Evolutionary conservation across 2,329 filamentous ascomycete genomes (phyloP), one percentile per base, ranked within the genome.

Genomic region (Fusarium transvaalense): DNA sequence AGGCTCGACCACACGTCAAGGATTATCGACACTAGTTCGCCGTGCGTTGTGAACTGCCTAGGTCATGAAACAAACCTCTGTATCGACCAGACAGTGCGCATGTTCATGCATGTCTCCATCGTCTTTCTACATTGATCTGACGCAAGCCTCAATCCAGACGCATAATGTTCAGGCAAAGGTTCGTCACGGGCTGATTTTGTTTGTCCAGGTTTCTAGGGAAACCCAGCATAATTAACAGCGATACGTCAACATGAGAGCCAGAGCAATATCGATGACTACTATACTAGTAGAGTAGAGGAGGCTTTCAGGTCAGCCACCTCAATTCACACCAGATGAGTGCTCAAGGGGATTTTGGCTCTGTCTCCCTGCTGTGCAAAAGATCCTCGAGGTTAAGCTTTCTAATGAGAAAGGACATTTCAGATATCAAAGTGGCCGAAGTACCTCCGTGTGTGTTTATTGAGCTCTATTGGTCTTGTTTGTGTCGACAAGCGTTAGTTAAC

Each of bases 1-100:
- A 47, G 27, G 56, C 34, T 59, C 41, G 38, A 59, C 21, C 21
- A 10, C 14, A 3, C 14, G 35, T 37, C 38, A 27, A 17, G 39
- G 39, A 45, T 55, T 21, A 25, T 31, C 15, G 12, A 15, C 21
- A 35, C 35, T 52, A 27, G 9, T 21, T 7, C 27, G 27, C 39
- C 39, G 15, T 29, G 34, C 32, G 19, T 50, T 51, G 6, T 10
- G 25, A 15, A 9, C 32, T 27, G 39, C n/a, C 34, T 19, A 15
- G 32, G n/a, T n/a, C 15, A 12, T 56, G 41, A 50, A 51, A 56
- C 53, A 25, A 25, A 21, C 21, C 54, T 41, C 31, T 25, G 23
- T 6, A 19, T 38, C 34, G 8, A 21, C 17, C 32, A 27, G 13
- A 25, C 23, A 29, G 14, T 51, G 25, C 47, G 23, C 17, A 10